Base-by-base conservation (phyloP, 371 early-diverging fungal genomes). In the Lichtheimia corymbifera region DNA sequence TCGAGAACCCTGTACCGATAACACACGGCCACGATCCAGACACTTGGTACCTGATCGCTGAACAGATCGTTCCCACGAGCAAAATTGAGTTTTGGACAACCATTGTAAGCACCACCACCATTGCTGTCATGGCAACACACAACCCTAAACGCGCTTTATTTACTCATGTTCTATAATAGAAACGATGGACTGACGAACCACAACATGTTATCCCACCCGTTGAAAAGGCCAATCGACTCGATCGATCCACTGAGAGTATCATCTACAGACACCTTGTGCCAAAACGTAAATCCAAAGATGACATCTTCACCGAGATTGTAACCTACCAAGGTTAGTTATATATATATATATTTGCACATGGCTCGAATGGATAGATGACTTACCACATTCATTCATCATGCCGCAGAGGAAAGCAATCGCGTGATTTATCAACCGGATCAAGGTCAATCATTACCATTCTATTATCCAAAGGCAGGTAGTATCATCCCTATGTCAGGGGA, bases 121-220 rank as follows among this genome's bases (percentile, higher is more conserved):
- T 55, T n/a, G 25, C 18, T 41, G 47, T 17, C 22, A 47, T 47
- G 12, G 47, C n/a, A 22, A 47, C 18, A 47, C 22, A 47, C 13
- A 15, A 45, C 15, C 6, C 2, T 45, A 45, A n/a, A 18, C 45
- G 6, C 47, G 11, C 11, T 9, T 35, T 35, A 35, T 35, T 35
- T 35, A 35, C 35, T 61, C 5, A 44, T 6, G 20, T 30, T 35
- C 15, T 40, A 17, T 4, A 22, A 27, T 49, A 87, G 83, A 76
- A 74, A 50, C 83, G 82, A 24, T 91, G 91, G 91, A 85, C 86
- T n/a, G 40, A 58, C 6, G 86, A 88, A 35, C 87, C 90, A 2
- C 83, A 88, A 28, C 70, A 75, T 35, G 74, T 87, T n/a, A 88
- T 90, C 25, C 91, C 91, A 7, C 91, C 91, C 0, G 65, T 91